phyloP scores from a whole-genome alignment of 768 basidiomycete genomes.

The Serendipita sp. region DNA sequence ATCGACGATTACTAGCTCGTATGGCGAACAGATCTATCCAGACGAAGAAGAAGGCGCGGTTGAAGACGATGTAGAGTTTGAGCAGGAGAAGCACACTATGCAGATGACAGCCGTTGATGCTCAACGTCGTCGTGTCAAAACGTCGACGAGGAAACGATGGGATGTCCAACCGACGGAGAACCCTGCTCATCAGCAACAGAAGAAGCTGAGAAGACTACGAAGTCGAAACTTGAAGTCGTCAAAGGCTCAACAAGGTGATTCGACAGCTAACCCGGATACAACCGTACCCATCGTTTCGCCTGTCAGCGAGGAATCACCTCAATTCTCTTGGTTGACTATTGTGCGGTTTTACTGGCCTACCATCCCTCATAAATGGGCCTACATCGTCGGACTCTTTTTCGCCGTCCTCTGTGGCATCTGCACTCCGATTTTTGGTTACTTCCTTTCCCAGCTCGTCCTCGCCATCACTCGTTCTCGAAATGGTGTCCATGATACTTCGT shows the following conservation, averaged over 20 bases:
- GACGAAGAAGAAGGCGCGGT: conserved; percentile 26
- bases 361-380: conserved; percentile 54
- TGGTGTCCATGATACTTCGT: conserved; percentile 42
- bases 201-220: neutral
- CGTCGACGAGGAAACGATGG: neutral
- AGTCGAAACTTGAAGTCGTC: neutral
- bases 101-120: conserved; percentile 27
- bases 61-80: conserved; percentile 15
- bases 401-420: conserved; percentile 62
- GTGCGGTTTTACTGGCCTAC: conserved; percentile 46
- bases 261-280: neutral
- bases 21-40: conserved; percentile 25
- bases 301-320: neutral
- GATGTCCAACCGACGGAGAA: neutral
- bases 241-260: neutral
- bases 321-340: conserved; percentile 28
- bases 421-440: conserved; percentile 84
- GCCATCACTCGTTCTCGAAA: conserved; percentile 37
- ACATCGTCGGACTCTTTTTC: conserved; percentile 53
- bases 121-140: conserved; percentile 9
- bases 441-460: conserved; percentile 67
- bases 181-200: neutral
- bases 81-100: conserved; percentile 19
- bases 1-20: conserved; percentile 27
- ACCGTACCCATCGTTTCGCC: neutral